phyloP scores from a whole-genome alignment of 2,329 filamentous ascomycete species.

The Hypoxylon sp. region DNA sequence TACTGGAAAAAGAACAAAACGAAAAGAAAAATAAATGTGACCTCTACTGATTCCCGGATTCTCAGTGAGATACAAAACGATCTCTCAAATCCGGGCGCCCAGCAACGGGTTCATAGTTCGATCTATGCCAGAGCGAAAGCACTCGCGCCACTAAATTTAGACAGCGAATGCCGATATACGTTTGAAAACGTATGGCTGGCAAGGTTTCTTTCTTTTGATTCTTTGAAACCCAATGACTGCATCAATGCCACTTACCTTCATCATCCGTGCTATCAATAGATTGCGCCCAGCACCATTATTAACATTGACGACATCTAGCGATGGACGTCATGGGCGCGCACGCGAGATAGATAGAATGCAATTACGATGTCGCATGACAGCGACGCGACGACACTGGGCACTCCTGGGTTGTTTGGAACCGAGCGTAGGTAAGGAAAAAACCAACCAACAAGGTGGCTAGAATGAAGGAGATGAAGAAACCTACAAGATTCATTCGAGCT shows the following conservation, averaged over 20 bases:
- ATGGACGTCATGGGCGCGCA: too few relatives aligned
- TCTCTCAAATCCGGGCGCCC: conserved; percentile 64
- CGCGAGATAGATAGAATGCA: too few relatives aligned
- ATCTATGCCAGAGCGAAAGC: conserved; percentile 67
- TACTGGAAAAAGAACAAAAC: conserved; percentile 7
- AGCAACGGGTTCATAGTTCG: conserved; percentile 59
- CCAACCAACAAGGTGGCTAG: conserved; percentile 19
- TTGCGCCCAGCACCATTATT: too few relatives aligned
- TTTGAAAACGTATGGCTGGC: conserved; percentile 45
- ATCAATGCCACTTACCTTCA: conserved; percentile 19
- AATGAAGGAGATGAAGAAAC: conserved; percentile 16
- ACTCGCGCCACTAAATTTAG: conserved; percentile 57
- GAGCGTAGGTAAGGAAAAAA: conserved; percentile 3
- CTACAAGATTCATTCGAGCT: conserved; percentile 22
- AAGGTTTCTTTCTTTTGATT: conserved; percentile 18
- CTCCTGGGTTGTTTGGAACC: conserved; percentile 15
- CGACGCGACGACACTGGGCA: conserved; percentile 9
- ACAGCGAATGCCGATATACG: conserved; percentile 60
- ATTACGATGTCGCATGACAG: background rate
- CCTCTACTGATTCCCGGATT: conserved; percentile 68
- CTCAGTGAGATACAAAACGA: conserved; percentile 63
- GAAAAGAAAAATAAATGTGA: conserved; percentile 51
- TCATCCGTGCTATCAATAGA: too few relatives aligned
- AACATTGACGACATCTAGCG: too few relatives aligned
- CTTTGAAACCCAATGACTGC: conserved; percentile 1